Base-by-base conservation (phyloP, 2,329 filamentous ascomycete genomes). In the Ilyonectria destructans region DNA sequence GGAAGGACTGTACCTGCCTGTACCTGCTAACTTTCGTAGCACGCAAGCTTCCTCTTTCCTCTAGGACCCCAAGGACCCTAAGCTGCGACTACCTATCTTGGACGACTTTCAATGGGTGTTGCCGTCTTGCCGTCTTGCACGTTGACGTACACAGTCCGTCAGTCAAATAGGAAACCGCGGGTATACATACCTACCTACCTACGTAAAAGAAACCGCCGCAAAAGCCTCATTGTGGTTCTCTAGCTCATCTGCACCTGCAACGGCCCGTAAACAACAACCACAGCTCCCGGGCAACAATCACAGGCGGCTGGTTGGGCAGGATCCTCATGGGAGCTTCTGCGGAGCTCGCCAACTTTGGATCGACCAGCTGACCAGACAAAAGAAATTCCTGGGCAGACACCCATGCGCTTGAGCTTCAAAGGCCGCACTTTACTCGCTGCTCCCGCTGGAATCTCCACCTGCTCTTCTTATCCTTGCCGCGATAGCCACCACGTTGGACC, bases 321-420 rank as follows among this genome's bases (percentile, higher is more conserved):
- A 69, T 60, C 60, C 40, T 54, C 62, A 68, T 56, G 40, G 57
- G 43, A 66, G 58, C 63, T 61, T 40, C 29, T 7, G 73, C 62
- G 64, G 69, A 74, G 71, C 71, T 74, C 70, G 67, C 69, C 70
- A 75, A 56, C 51, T 57, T 62, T 61, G 62, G 58, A 60, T 65
- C 68, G 67, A 65, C 71, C 72, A 70, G 70, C 74, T 74, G 72
- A 74, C 70, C 69, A 55, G 45, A 48, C 67, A 75, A 73, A 74
- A 71, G 46, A 62, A 61, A 71, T 65, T 66, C 71, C 17, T 43
- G 40, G 40, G 40, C n/a, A 43, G 40, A 43, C 40, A 43, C 40
- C 40, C 40, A 43, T 43, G 40, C 68, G 69, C 68, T 54, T n/a
- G 35, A 19, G 29, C 26, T 61, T 17, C 62, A 54, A 59, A 57